These are phyloP conservation scores for Macadamia integrifolia DNA, from an alignment of 164 flowering plant species.

Conservation along the genomic window DNA sequence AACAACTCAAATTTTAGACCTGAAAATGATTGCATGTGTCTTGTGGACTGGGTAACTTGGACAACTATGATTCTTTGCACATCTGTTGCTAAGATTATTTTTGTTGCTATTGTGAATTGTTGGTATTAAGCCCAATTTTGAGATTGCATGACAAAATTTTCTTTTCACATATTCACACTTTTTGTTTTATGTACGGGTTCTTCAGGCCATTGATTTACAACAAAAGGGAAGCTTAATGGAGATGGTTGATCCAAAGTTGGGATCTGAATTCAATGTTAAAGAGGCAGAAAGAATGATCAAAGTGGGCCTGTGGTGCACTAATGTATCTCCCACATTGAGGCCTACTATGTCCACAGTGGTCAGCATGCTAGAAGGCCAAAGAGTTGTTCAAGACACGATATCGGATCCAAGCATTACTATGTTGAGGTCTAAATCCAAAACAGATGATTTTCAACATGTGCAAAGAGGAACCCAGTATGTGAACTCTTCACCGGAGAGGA, in stretches of 20 bases:
- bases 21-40: conserved; percentile 7
- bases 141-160: background rate
- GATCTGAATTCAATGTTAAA: conserved; percentile 17
- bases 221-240: conserved; percentile 22
- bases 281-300: conserved; percentile 29
- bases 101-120: background rate
- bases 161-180: background rate
- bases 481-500: background rate
- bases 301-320: conserved; percentile 40
- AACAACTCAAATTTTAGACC: conserved; percentile 11
- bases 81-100: background rate
- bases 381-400: conserved; percentile 17
- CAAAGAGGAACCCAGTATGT: conserved; percentile 16
- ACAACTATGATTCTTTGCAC: background rate
- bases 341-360: conserved; percentile 43
- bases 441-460: conserved; percentile 15
- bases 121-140: background rate
- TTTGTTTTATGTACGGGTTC: background rate
- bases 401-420: conserved; percentile 15
- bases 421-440: conserved; percentile 29
- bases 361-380: conserved; percentile 37
- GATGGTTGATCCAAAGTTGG: conserved; percentile 32
- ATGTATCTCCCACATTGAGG: conserved; percentile 33
- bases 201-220: conserved; percentile 34
- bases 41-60: conserved; percentile 16